These are phyloP conservation scores for Aspergillus sp. DNA, from an alignment of 2,329 filamentous ascomycete species.

Conservation along the genomic window DNA sequence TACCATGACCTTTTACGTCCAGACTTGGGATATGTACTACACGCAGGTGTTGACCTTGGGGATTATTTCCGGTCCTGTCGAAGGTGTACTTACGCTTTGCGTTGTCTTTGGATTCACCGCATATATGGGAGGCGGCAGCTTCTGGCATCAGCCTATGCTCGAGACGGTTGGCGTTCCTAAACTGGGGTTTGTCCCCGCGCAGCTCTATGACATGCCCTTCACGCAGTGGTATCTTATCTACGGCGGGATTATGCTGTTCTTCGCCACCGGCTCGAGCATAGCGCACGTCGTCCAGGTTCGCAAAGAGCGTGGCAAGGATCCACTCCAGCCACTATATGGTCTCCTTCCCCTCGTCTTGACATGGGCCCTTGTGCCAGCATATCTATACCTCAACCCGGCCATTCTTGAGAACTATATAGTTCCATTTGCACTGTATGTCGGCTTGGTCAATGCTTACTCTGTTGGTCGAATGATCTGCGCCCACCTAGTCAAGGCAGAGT, in stretches of 20 bases:
- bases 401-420: slow-evolving; percentile 82
- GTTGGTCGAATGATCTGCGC: slow-evolving; percentile 96
- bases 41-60: slow-evolving; percentile 93
- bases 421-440: slow-evolving; percentile 85
- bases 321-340: slow-evolving; percentile 69
- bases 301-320: slow-evolving; percentile 68
- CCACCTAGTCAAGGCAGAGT: slow-evolving; percentile 81
- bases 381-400: slow-evolving; percentile 79
- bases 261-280: slow-evolving; percentile 74
- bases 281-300: slow-evolving; percentile 82
- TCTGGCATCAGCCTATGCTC: slow-evolving; percentile 87
- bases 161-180: slow-evolving; percentile 67
- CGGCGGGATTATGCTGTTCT: slow-evolving; percentile 74
- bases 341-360: slow-evolving; percentile 76
- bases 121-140: slow-evolving; percentile 80
- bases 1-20: slow-evolving; percentile 94
- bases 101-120: slow-evolving; percentile 81
- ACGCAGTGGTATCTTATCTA: slow-evolving; percentile 92
- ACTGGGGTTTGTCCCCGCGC: slow-evolving; percentile 63
- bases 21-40: slow-evolving; percentile 99
- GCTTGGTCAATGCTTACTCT: slow-evolving; percentile 88
- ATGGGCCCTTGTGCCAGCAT: slow-evolving; percentile 74
- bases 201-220: slow-evolving; percentile 77
- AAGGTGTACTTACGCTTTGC: slow-evolving; percentile 84
- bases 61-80: slow-evolving; percentile 88